Base-by-base conservation (phyloP, 1,284 basidiomycete species). In the Irpex sp. region DNA sequence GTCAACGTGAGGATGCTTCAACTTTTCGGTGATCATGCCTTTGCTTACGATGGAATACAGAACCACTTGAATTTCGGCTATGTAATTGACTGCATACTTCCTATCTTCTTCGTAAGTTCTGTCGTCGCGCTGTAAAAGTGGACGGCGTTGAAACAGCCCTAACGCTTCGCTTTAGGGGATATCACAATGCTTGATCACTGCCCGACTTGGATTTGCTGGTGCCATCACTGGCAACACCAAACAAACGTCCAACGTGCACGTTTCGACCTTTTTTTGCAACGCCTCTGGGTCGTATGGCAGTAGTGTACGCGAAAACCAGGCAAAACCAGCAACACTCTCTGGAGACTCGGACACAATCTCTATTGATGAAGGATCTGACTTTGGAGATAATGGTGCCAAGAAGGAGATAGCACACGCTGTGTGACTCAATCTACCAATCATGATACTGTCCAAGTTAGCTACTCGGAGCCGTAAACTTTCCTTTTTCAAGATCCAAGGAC, bases 71-170 rank as follows among this genome's bases (percentile, higher is more conserved):
- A 72, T 43, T 65, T 74, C 11, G 73, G 73, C 6, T 74, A 69
- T 44, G 71, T 74, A 2, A 71, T 72, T 67, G 67, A 27, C 20
- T 70, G 65, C 60, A 71, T 71, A 24, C 24, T 74, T 15, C 73
- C 73, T 18, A 68, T 74, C 13, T 72, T 74, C 69, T 74, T 74
- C 58, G 73, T 74, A 54, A 42, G 73, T 70, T 24, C n/a, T 9
- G 15, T 38, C 32, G 27, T 64, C n/a, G 22, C 59, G 1, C n/a
- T 62, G n/a, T 27, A 24, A 18, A 10, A 66, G 24, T 43, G 32
- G n/a, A 11, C 18, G 4, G 32, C 18, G n/a, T n/a, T 42, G 15
- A 13, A 67, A 13, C 22, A 58, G 5, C 11, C 22, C 4, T 22
- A 22, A 13, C 27, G 20, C 32, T 59, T 22, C 10, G 7, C 43